Conservation (phyloP, 1,139 yeast species). For the Lizanozyma gosingica region DNA sequence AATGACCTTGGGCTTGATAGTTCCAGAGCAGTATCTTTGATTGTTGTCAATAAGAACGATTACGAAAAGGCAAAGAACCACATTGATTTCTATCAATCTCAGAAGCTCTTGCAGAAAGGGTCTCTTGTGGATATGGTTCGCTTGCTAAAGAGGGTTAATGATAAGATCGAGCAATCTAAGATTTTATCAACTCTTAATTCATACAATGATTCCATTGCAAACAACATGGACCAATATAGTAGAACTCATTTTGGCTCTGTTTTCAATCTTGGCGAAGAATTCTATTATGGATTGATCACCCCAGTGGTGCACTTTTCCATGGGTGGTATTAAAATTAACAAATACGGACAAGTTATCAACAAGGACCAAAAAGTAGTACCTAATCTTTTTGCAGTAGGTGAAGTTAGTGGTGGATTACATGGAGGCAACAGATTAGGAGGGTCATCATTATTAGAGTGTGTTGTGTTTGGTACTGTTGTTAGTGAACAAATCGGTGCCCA, state of each 20-base stretch:
- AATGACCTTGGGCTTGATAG: constrained; percentile 5
- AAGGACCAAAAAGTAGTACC: constrained; percentile 34
- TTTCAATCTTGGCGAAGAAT: constrained; percentile 18
- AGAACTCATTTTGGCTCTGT: constrained; percentile 15
- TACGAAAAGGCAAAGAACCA: constrained; percentile 19
- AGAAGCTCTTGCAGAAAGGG: constrained; percentile 20
- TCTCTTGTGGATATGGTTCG: constrained; percentile 12
- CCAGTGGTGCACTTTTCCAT: constrained; percentile 79
- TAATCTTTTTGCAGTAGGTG: constrained; percentile 73
- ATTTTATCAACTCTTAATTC: constrained; percentile 9
- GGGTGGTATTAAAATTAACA: constrained; percentile 75
- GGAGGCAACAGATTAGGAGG: constrained; percentile 76
- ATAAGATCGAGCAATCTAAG: constrained; percentile 6
- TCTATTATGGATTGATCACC: constrained; percentile 51
- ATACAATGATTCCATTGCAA: constrained; percentile 8
- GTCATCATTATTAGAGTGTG: constrained; percentile 68
- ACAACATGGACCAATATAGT: constrained; percentile 12
- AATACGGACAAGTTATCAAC: constrained; percentile 45
- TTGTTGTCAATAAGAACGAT: constrained; percentile 20
- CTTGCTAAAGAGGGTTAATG: constrained; percentile 10
- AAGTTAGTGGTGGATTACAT: constrained; percentile 76
- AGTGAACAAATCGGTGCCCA: constrained; percentile 30
- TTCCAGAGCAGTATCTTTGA: constrained; percentile 14
- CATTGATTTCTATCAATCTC: constrained; percentile 21
- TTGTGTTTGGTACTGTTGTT: constrained; percentile 66